Evolutionary conservation across 2,329 filamentous ascomycete genomes (phyloP), one percentile per base, ranked within the genome.

Genomic region (Talaromyces sp.): DNA sequence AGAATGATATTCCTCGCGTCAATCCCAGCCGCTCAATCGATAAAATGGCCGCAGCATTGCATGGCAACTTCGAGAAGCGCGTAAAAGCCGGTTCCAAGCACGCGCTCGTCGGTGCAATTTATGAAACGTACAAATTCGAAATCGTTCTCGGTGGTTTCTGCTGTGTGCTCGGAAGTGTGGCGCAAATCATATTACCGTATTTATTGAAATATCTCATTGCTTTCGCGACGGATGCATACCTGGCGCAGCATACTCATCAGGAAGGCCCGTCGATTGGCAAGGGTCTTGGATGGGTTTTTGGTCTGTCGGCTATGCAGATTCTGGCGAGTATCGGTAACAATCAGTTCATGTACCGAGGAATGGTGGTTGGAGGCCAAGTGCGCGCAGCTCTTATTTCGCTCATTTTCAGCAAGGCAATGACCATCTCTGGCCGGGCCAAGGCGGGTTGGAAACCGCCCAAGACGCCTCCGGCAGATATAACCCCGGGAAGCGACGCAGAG

Each of bases 391-490:
- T 97, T 54, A 96, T 96, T 70, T 86, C 90, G 31, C 79, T 93
- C 67, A 92, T 97, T 66, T 97, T 95, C 72, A 91, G 94, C 75
- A 97, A 97, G 77, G 87, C 91, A 4, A 92, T 96, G 88, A 87
- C 87, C 47, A 86, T 97, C 11, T 96, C 92, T 0, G 91, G 90
- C 10, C 85, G 92, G 59, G 93, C 93, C 33, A 93, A 89, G 76
- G 91, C 93, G n/a, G 93, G 92, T 43, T 91, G 91, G 22, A 81
- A 81, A 70, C 81, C 82, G 37, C 70, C 78, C 27, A 73, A 74
- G 17, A 72, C 47, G 75, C 49, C n/a, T 76, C 81, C 15, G 82
- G 83, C 39, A 81, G 81, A 35, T 82, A 61, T 67, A 31, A 60
- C 65, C 15, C 60, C 85, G 65, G 82, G 84, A 67, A 81, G 81